phyloP scores from a whole-genome alignment of 805 yeast genomes.

The Scheffersomyces coipomensis region DNA sequence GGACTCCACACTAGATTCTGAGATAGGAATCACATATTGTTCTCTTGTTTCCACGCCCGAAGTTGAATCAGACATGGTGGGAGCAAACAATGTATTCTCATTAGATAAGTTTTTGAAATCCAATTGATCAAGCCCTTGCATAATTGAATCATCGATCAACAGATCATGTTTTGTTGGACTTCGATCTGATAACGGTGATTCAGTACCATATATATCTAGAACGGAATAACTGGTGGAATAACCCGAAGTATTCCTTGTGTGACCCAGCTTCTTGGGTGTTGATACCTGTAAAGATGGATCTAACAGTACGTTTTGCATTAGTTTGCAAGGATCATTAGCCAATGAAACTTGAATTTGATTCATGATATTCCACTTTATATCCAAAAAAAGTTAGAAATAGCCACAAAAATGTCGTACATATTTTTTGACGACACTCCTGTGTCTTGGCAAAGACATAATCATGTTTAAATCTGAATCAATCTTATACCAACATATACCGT shows the following conservation, averaged over 20 bases:
- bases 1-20: conserved; percentile 3
- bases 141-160: background rate
- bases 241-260: conserved; percentile 28
- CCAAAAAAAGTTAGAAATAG: no score
- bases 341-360: no score
- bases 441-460: no score
- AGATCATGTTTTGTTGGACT: conserved; percentile 1
- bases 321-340: no score
- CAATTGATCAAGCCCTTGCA: conserved; percentile 6
- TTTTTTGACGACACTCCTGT: no score
- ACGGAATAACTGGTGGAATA: conserved; percentile 36
- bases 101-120: conserved; percentile 4
- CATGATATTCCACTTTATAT: no score
- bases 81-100: conserved; percentile 3
- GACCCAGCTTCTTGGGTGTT: conserved; percentile 8
- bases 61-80: background rate
- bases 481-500: no score
- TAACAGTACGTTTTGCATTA: no score
- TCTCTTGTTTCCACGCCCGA: background rate
- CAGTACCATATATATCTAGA: conserved; percentile 30
- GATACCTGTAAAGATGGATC: background rate
- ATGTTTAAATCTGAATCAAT: no score
- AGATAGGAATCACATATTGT: conserved; percentile 2
- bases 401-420: no score
- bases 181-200: conserved; percentile 4